Base-by-base conservation (phyloP, 2,329 filamentous ascomycete species). In the Diaporthe eres region DNA sequence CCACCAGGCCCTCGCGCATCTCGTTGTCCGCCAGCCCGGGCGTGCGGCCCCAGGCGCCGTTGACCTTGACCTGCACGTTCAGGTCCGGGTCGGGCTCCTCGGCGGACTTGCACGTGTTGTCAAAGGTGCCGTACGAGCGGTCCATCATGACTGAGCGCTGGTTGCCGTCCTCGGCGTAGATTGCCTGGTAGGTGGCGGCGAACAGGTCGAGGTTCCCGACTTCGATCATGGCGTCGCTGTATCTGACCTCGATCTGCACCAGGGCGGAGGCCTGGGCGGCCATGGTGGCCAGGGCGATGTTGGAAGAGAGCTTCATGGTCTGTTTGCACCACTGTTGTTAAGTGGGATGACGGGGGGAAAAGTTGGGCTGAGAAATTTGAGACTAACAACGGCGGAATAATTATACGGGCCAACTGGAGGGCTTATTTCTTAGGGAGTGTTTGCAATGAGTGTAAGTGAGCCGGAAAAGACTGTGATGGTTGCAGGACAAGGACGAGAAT, bases 201-300 rank as follows among this genome's bases (percentile, higher is more conserved):
- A 78, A 78, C 13, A 77, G 57, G 39, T 78, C 73, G 22, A 78
- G 76, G 58, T 77, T 73, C 9, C 77, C 77, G 42, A 78, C 77
- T 10, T 77, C 76, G 28, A 78, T 57, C 77, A 78, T 78, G 1
- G 53, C 57, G 55, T 78, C 76, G 31, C 72, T 78, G 61, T 76
- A 78, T 37, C 77, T 73, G 42, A 78, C 77, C 58, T 78, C 76
- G 58, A 78, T 74, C 37, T 77, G 70, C 17, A 78, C 74, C 7
- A 71, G 57, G 19, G 70, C 76, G 3, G 72, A 42, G 49, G 75
- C 73, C 31, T 74, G 72, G 9, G 73, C 49, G 25, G 70, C 72
- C 34, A 78, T 19, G 37, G 63, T 47, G 72, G 75, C 77, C 44
- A 76, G 28, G 22, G 57, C 73, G n/a, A 47, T 49, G 39, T 47